phyloP scores from a whole-genome alignment of 106 monocot genomes.

The Iris macrosiphon region DNA sequence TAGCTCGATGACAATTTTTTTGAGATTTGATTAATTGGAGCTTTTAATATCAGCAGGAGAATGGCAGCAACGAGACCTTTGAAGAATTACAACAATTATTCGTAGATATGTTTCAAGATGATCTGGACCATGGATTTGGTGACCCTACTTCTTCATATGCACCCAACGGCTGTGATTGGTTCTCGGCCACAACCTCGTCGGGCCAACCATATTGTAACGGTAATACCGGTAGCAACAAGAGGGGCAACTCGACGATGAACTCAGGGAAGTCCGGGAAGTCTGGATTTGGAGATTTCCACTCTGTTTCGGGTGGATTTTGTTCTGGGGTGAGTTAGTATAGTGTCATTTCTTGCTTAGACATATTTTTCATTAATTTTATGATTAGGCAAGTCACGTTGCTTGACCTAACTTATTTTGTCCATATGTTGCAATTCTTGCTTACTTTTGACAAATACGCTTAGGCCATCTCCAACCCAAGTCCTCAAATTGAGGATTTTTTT shows the following conservation, averaged over 20 bases:
- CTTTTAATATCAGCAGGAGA: conserved; percentile 21
- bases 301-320: conserved; percentile 28
- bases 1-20: neutral
- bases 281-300: conserved; percentile 1
- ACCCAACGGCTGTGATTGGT: neutral
- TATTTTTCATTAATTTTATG: no score
- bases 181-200: conserved; percentile 11
- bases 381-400: no score
- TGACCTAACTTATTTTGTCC: no score
- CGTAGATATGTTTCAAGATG: conserved; percentile 68
- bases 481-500: no score
- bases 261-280: conserved; percentile 17
- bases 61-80: conserved; percentile 42
- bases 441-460: no score
- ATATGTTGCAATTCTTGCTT: no score
- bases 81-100: conserved; percentile 83
- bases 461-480: no score
- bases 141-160: neutral
- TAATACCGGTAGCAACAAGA: conserved; percentile 20
- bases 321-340: conserved; percentile 72
- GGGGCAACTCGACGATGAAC: conserved; percentile 24
- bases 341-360: no score
- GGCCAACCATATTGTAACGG: conserved; percentile 3
- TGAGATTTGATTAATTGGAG: neutral
- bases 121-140: conserved; percentile 19